Conservation (phyloP, 2,329 filamentous ascomycete species). For the Colletotrichum plurivorum region DNA sequence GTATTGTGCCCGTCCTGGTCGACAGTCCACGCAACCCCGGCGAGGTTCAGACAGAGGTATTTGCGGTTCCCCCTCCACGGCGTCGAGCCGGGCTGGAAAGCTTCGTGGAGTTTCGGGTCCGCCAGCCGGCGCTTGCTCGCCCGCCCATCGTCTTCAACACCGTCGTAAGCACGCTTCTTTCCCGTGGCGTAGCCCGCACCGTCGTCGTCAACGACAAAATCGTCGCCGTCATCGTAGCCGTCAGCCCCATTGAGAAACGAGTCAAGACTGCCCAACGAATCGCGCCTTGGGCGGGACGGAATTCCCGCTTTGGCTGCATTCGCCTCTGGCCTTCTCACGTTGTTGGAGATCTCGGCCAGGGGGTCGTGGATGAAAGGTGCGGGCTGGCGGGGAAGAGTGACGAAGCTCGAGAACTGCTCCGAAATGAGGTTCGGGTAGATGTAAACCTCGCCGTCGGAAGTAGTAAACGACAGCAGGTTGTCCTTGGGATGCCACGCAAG, state of each 20-base stretch:
- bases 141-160: constrained; percentile 62
- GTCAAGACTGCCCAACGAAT: constrained; percentile 83
- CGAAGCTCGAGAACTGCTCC: constrained; percentile 68
- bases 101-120: constrained; percentile 79
- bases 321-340: constrained; percentile 67
- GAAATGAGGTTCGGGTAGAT: constrained; percentile 83
- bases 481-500: constrained; percentile 92
- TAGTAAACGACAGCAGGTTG: constrained; percentile 93
- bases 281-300: constrained; percentile 62
- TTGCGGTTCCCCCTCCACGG: constrained; percentile 96
- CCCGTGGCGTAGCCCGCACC: constrained; percentile 87
- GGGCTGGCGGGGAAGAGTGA: constrained; percentile 75
- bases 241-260: constrained; percentile 79
- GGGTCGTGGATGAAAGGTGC: constrained; percentile 91
- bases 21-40: constrained; percentile 96
- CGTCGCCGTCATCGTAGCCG: constrained; percentile 71
- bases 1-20: constrained; percentile 95
- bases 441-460: constrained; percentile 91
- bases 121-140: constrained; percentile 64
- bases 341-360: constrained; percentile 77
- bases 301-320: constrained; percentile 34
- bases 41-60: constrained; percentile 93
- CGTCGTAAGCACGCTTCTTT: constrained; percentile 65
- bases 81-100: constrained; percentile 95
- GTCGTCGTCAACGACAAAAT: constrained; percentile 96